Evolutionary conservation across 2,329 filamentous ascomycete species (phyloP).

Genomic region (Apiospora malaysiana): DNA sequence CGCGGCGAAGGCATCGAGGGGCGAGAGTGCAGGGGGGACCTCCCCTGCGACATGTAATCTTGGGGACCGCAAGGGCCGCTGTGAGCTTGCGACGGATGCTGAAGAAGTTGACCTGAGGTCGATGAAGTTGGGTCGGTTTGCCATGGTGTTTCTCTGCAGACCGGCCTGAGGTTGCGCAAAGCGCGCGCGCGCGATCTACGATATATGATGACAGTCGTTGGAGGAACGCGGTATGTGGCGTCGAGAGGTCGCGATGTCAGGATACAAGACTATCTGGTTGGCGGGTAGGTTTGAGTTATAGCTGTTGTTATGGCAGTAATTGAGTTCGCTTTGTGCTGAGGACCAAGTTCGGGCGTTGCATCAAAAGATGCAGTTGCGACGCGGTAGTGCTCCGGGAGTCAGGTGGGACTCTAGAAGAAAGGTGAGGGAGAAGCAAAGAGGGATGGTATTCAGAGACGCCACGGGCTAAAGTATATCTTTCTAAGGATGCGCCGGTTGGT

Average conservation of each 20-base stretch:
- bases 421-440: background rate
- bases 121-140: slow-evolving; percentile 61
- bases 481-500: background rate
- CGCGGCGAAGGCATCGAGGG: slow-evolving; percentile 91
- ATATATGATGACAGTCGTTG: background rate
- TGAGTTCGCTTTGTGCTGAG: background rate
- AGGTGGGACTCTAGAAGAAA: background rate
- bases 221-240: slow-evolving; percentile 1
- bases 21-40: slow-evolving; percentile 87
- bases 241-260: background rate
- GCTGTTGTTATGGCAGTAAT: background rate
- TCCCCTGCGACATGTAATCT: slow-evolving; percentile 80
- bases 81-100: slow-evolving; percentile 53
- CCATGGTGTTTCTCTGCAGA: slow-evolving; percentile 48
- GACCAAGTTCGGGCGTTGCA: background rate
- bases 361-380: background rate
- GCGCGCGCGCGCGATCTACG: slow-evolving; percentile 12
- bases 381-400: background rate
- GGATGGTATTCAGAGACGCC: slow-evolving; percentile 1
- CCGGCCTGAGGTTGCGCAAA: slow-evolving; percentile 12
- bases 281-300: background rate
- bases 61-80: slow-evolving; percentile 69
- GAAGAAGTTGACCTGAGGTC: slow-evolving; percentile 65
- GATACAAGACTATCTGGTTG: background rate
- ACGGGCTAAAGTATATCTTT: background rate